Conservation (phyloP, 1,284 basidiomycete genomes). For the Ustilago tritici region DNA sequence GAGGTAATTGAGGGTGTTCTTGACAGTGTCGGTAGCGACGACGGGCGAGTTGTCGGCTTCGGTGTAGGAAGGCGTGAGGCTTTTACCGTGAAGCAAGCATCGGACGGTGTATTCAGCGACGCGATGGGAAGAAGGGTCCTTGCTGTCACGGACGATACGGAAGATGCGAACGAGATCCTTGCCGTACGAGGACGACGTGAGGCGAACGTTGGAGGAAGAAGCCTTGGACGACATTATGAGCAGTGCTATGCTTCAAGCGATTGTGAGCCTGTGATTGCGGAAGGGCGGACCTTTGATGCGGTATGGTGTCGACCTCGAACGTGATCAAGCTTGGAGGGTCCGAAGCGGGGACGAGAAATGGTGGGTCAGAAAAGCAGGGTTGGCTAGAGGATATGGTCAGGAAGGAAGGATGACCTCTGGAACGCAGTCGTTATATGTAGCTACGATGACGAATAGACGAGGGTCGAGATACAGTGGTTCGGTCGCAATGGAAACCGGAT, state of each 20-base stretch:
- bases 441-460: constrained; percentile 6
- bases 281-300: neutral
- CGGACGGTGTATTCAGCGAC: constrained; percentile 61
- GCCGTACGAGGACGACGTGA: constrained; percentile 58
- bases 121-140: constrained; percentile 51
- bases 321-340: neutral
- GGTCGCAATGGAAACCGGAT: constrained; percentile 2
- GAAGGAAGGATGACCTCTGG: neutral
- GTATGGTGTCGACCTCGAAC: constrained; percentile 1
- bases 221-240: constrained; percentile 41
- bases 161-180: constrained; percentile 64
- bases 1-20: constrained; percentile 83
- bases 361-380: neutral
- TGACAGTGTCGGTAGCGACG: constrained; percentile 75
- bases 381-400: neutral
- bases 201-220: constrained; percentile 50
- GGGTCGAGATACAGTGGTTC: constrained; percentile 10
- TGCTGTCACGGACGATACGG: constrained; percentile 56
- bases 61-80: constrained; percentile 54
- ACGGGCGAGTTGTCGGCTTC: constrained; percentile 59
- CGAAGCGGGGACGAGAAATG: neutral
- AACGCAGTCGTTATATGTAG: constrained; percentile 10
- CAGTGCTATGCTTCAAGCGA: neutral
- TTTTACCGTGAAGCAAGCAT: constrained; percentile 55
- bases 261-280: neutral